Conservation (phyloP, 2,329 filamentous ascomycete species). For the Pseudogymnoascus sp. region DNA sequence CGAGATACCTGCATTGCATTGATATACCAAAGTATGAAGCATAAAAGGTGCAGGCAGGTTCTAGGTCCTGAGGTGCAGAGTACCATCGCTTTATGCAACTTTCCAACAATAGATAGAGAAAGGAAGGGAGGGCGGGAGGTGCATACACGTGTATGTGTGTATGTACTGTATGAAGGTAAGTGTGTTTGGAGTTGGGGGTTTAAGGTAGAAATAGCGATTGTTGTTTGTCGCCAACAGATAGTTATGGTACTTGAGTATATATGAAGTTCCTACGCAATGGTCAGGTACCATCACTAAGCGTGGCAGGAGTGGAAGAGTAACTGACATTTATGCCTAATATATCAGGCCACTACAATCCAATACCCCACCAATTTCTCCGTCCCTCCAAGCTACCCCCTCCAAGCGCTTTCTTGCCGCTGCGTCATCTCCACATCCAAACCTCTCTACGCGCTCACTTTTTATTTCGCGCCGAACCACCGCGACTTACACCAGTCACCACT, state of each 20-base stretch:
- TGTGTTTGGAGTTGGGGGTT: background rate
- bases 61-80: background rate
- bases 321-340: background rate
- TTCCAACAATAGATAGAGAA: background rate
- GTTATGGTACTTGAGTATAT: background rate
- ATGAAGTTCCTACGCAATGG: background rate
- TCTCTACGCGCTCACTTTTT: conserved; percentile 1
- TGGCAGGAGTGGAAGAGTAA: background rate
- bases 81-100: background rate
- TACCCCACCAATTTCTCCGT: background rate
- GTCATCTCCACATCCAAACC: conserved; percentile 8
- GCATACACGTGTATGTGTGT: background rate
- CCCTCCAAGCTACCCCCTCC: background rate
- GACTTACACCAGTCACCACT: background rate
- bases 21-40: background rate
- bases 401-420: conserved; percentile 6
- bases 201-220: background rate
- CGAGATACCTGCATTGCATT: conserved; percentile 4
- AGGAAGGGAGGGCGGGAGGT: background rate
- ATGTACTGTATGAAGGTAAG: background rate
- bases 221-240: background rate
- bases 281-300: background rate
- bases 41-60: background rate
- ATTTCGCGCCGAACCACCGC: conserved; percentile 6
- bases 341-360: background rate